A percentile compares a stretch with the other conserved stretches of the same genome.
Evolutionary conservation across 1,139 yeast genomes (phyloP).

Genomic region (Dujonia santamariae): DNA sequence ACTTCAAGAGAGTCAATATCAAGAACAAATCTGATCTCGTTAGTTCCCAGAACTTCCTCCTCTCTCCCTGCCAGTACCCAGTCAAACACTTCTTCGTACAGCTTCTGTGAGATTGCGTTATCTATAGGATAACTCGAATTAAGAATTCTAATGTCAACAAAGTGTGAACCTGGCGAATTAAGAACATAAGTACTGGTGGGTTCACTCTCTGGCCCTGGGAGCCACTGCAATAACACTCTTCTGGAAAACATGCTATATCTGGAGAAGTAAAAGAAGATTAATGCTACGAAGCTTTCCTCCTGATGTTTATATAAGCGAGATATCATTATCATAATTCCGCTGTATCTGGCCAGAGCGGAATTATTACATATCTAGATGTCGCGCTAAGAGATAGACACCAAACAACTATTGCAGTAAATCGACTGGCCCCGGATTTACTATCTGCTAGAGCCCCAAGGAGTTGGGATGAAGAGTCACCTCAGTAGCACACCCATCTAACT

Average conservation of each 20-base stretch:
- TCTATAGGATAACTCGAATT: conserved; percentile 24
- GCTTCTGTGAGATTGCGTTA: conserved; percentile 8
- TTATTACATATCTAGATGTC: no score
- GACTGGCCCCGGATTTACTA: no score
- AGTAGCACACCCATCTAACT: no score
- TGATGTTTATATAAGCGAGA: background rate
- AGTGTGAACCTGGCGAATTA: conserved; percentile 41
- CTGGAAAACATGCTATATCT: conserved; percentile 27
- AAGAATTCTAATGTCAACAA: conserved; percentile 41
- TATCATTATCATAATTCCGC: no score
- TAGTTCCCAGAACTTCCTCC: conserved; percentile 24
- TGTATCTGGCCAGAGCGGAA: no score
- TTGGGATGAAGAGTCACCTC: no score
- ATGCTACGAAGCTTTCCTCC: background rate
- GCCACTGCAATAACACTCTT: conserved; percentile 54
- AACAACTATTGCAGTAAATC: no score
- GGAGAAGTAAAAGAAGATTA: background rate
- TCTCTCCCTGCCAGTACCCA: conserved; percentile 43
- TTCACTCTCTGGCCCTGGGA: conserved; percentile 41
- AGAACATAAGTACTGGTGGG: conserved; percentile 51
- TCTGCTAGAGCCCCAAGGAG: no score
- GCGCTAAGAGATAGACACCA: no score
- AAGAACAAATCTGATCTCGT: conserved; percentile 36
- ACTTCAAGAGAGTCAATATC: conserved; percentile 41
- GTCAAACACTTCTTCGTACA: conserved; percentile 27